These are phyloP conservation scores for Akanthomyces lecanii DNA, from an alignment of 2,329 filamentous ascomycete species.

Conservation along the genomic window DNA sequence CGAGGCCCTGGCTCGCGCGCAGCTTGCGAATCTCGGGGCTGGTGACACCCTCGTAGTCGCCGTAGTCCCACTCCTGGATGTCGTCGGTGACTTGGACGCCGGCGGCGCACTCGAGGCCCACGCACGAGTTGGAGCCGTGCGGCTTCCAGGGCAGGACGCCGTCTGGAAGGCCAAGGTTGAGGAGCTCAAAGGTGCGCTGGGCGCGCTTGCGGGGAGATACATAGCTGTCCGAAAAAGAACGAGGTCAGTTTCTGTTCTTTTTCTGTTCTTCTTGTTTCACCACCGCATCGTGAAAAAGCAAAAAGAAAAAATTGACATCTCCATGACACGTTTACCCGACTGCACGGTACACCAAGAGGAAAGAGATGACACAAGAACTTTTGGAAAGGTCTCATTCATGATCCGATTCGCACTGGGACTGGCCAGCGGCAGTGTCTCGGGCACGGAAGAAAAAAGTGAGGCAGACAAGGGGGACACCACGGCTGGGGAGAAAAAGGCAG, in stretches of 20 bases:
- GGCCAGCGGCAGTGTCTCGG: not conserved
- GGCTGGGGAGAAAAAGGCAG: not conserved
- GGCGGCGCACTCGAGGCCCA: slow-evolving; percentile 50
- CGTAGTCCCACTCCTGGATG: slow-evolving; percentile 84
- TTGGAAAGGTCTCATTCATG: not conserved
- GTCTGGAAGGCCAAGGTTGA: slow-evolving; percentile 67
- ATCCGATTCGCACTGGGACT: not conserved
- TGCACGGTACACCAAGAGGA: not conserved
- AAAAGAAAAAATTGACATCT: too few relatives aligned
- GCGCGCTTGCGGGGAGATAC: slow-evolving; percentile 83
- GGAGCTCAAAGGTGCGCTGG: slow-evolving; percentile 83
- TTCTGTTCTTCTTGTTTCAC: too few relatives aligned
- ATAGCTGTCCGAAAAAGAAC: slow-evolving; percentile 47
- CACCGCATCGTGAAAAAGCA: too few relatives aligned
- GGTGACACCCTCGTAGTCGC: slow-evolving; percentile 79
- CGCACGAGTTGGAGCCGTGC: slow-evolving; percentile 37
- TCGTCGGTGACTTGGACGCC: slow-evolving; percentile 64
- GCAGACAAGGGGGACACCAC: not conserved
- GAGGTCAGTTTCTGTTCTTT: not conserved
- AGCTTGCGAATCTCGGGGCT: slow-evolving; percentile 61
- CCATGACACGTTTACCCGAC: not conserved
- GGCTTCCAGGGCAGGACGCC: slow-evolving; percentile 65
- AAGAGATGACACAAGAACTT: not conserved
- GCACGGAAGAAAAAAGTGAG: not conserved
- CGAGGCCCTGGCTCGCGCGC: slow-evolving; percentile 53